Evolutionary conservation across 345 rosid species (phyloP).

Genomic region (Eucalyptus curtisii): DNA sequence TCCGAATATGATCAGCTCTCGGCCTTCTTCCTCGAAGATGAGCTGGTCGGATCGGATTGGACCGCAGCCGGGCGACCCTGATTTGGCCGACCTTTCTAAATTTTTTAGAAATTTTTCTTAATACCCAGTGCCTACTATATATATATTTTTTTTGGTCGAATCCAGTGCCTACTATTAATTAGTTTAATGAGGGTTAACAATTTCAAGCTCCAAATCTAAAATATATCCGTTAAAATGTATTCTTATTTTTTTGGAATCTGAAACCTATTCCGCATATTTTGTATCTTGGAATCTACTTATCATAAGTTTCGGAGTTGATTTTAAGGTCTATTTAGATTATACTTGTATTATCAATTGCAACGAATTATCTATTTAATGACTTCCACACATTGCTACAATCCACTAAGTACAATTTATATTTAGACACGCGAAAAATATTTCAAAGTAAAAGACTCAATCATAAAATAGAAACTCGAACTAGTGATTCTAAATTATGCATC

Average conservation of each 20-base stretch:
- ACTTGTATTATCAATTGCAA: no score
- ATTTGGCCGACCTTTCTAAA: background rate
- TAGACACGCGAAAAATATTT: no score
- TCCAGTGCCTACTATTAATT: background rate
- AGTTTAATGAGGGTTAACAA: background rate
- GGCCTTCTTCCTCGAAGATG: background rate
- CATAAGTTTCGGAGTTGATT: fast-evolving
- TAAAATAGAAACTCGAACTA: fast-evolving
- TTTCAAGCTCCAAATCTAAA: no score
- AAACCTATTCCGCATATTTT: fast-evolving
- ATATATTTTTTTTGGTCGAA: no score
- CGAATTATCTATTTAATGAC: no score
- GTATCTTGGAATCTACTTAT: no score
- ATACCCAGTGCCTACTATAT: background rate
- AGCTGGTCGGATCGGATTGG: background rate
- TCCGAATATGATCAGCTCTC: background rate
- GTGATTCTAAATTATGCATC: no score
- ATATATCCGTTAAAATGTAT: no score
- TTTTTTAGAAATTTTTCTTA: background rate
- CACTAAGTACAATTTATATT: no score
- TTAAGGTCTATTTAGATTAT: fast-evolving
- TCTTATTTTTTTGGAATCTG: no score
- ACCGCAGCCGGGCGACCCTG: background rate
- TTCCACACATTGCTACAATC: fast-evolving
- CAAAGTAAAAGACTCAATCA: no score